Conservation (phyloP, 441 rosid genomes). For the Populus hybrid region DNA sequence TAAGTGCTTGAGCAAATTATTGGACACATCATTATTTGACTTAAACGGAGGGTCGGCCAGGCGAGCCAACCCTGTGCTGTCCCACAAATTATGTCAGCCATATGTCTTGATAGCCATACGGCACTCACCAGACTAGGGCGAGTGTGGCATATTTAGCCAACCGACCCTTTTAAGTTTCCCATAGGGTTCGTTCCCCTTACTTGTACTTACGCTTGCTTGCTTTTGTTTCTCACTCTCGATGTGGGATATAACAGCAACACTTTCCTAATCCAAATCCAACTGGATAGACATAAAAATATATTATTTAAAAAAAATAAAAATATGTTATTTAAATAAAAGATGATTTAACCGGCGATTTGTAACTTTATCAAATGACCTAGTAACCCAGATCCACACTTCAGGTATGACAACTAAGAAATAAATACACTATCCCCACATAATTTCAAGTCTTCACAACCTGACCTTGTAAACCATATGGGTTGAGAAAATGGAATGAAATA, state of each 20-base stretch:
- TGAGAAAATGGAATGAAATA: neutral
- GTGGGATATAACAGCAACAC: slow-evolving; percentile 41
- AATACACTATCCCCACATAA: no score
- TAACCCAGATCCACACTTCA: no score
- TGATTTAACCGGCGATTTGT: no score
- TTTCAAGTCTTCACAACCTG: no score
- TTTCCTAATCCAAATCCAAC: no score
- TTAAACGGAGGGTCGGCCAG: slow-evolving; percentile 71
- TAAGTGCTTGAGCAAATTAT: rapidly evolving
- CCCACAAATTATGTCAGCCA: slow-evolving; percentile 92
- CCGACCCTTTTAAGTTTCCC: slow-evolving; percentile 58
- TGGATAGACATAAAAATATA: no score
- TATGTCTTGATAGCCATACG: slow-evolving; percentile 99
- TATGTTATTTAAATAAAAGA: no score
- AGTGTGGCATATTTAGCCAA: slow-evolving; percentile 91
- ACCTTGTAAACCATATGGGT: neutral
- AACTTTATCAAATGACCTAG: no score
- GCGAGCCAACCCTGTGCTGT: slow-evolving; percentile 58
- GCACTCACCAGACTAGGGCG: slow-evolving; percentile 59
- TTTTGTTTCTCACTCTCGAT: slow-evolving; percentile 13
- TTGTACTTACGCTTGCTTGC: neutral
- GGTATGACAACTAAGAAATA: no score
- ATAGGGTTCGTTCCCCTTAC: rapidly evolving
- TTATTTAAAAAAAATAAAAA: no score
- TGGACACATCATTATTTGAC: no score